phyloP scores from a whole-genome alignment of 2,329 filamentous ascomycete genomes.

The Fusarium solani-melongenae region DNA sequence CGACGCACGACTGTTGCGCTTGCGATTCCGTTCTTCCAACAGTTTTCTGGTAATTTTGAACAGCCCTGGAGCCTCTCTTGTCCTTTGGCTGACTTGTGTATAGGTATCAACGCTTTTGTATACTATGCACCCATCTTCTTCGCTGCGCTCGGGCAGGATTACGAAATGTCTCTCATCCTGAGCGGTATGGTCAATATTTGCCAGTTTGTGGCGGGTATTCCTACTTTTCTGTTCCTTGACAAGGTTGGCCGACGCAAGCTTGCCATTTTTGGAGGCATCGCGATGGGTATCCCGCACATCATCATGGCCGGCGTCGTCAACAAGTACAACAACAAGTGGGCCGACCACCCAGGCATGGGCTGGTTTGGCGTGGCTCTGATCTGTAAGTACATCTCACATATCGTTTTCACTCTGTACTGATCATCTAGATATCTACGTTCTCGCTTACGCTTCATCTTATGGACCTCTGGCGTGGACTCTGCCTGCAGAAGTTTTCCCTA shows the following conservation, averaged over 20 bases:
- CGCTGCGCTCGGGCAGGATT: slow-evolving; percentile 40
- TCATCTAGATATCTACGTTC: background rate
- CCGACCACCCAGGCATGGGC: background rate
- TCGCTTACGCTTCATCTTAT: slow-evolving; percentile 46
- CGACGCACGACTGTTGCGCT: slow-evolving; percentile 22
- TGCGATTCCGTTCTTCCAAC: slow-evolving; percentile 39
- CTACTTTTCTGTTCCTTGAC: slow-evolving; percentile 46
- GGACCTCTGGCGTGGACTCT: slow-evolving; percentile 56
- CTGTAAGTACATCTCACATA: background rate
- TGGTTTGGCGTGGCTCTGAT: background rate
- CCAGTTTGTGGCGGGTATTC: slow-evolving; percentile 46
- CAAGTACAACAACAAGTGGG: slow-evolving; percentile 43
- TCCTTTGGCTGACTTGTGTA: slow-evolving; percentile 9
- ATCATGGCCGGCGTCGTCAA: slow-evolving; percentile 55
- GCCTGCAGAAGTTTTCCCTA: slow-evolving; percentile 55
- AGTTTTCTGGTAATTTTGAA: slow-evolving; percentile 28
- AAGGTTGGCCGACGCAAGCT: slow-evolving; percentile 44
- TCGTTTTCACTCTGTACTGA: background rate
- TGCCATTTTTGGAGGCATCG: slow-evolving; percentile 30
- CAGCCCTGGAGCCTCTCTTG: background rate
- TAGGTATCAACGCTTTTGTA: slow-evolving; percentile 24
- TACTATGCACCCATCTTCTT: slow-evolving; percentile 46
- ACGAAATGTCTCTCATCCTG: slow-evolving; percentile 46
- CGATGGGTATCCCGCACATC: slow-evolving; percentile 31
- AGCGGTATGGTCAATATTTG: slow-evolving; percentile 50